Evolutionary conservation across 305 asterid genomes (phyloP), one percentile per base, ranked within the genome.

Genomic region (Fraxinus dipetala): DNA sequence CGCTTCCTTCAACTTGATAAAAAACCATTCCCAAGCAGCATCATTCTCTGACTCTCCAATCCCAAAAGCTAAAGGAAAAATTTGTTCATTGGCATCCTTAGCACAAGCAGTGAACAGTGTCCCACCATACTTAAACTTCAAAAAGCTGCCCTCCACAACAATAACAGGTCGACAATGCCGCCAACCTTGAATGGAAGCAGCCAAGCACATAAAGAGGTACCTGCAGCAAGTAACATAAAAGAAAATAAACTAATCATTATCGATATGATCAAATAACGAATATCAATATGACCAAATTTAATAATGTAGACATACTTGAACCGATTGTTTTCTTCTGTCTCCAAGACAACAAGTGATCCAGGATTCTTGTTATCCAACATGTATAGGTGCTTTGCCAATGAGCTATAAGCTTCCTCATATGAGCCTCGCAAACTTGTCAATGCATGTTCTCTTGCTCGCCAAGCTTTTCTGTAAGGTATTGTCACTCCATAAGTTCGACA

Each of bases 401-500:
- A 70, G 75, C 75, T 32, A 70, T 70, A 70, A 31, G 75, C 75
- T 70, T 70, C 75, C 43, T 70, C 75, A n/a, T 31, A 70, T 70
- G 75, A 70, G 26, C 75, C 75, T 14, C 75, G 75, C 43, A 70
- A 70, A 30, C 75, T 70, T 18, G 40, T 70, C 75, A 70, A 31
- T 70, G 75, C 75, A 70, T 70, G 75, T 70, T 70, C 75, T 31
- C 40, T 70, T 14, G 75, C 75, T 31, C 75, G 43, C 75, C 75
- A 70, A 32, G 75, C 75, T 70, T 70, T 70, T 70, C 75, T 31
- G 43, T 70, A 70, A 70, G 75, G 75, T 30, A 70, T 70, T 31
- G 75, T 70, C 75, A 70, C 75, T 70, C 75, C 75, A 70, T 70
- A 70, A 30, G 75, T 70, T 70, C 75, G 75, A 70, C 75, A 70